Percentiles rank a stretch among this genome's conserved stretches.
These are phyloP conservation scores for Hypomontagnella monticulosa DNA, from an alignment of 495 filamentous ascomycete genomes.

Conservation along the genomic window DNA sequence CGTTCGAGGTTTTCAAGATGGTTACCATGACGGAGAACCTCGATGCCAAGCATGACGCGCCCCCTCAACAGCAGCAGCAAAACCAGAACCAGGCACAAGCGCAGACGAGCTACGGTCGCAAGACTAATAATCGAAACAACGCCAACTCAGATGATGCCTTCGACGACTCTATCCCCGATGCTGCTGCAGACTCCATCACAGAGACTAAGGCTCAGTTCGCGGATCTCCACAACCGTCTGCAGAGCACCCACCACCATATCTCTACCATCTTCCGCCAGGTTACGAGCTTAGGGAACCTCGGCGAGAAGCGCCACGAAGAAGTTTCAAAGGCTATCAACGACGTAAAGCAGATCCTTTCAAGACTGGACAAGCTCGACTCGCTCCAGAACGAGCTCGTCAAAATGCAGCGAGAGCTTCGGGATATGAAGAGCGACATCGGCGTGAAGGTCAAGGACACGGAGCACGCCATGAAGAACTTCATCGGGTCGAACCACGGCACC, in stretches of 20 bases:
- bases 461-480: conserved; percentile 73
- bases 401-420: conserved; percentile 73
- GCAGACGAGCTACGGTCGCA: conserved; percentile 45
- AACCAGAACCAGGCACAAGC: conserved; percentile 38
- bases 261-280: conserved; percentile 73
- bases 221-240: conserved; percentile 83
- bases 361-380: conserved; percentile 51
- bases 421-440: conserved; percentile 57
- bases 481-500: conserved; percentile 76
- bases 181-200: conserved; percentile 57
- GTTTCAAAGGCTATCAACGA: conserved; percentile 51
- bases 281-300: conserved; percentile 57
- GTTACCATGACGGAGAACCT: conserved; percentile 66
- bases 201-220: conserved; percentile 73
- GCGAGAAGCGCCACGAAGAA: conserved; percentile 70
- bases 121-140: conserved; percentile 36
- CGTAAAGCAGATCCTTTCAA: conserved; percentile 49
- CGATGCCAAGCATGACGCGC: conserved; percentile 44
- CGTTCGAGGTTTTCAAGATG: conserved; percentile 92
- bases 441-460: conserved; percentile 72
- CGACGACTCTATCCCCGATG: conserved; percentile 57
- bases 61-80: conserved; percentile 48
- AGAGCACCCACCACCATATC: conserved; percentile 76
- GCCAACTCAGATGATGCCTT: conserved; percentile 48
- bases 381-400: conserved; percentile 63